Conservation (phyloP, 805 yeast species). For the Kazachstania kunashirensis region DNA sequence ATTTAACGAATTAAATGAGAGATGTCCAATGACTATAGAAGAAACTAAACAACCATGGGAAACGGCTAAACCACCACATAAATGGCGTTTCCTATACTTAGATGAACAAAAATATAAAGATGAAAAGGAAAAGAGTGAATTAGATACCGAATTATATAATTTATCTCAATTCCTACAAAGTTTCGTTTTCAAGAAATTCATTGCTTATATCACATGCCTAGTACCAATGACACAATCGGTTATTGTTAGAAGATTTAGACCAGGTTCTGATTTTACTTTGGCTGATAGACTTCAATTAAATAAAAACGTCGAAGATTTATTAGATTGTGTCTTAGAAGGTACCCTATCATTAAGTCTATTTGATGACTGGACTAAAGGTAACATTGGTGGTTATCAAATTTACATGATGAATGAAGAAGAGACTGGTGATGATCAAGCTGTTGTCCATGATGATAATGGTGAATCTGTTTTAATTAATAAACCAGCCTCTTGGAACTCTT, state of each 20-base stretch:
- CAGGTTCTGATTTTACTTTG: constrained; percentile 86
- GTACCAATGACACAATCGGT: constrained; percentile 56
- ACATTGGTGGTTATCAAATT: constrained; percentile 87
- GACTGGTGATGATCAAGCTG: constrained; percentile 70
- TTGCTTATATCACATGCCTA: constrained; percentile 51
- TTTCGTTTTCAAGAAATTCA: constrained; percentile 58
- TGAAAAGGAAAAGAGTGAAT: constrained; percentile 15
- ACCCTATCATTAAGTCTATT: constrained; percentile 77
- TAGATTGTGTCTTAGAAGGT: constrained; percentile 50
- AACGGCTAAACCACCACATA: constrained; percentile 87
- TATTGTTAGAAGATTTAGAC: constrained; percentile 79
- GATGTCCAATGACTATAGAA: constrained; percentile 45
- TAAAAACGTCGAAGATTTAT: constrained; percentile 29
- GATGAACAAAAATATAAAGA: constrained; percentile 18
- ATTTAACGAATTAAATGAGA: constrained; percentile 48
- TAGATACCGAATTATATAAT: constrained; percentile 35
- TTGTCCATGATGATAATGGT: constrained; percentile 55
- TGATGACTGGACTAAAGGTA: constrained; percentile 77
- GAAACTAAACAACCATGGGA: constrained; percentile 75
- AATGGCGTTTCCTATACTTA: constrained; percentile 58
- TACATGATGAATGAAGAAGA: constrained; percentile 59
- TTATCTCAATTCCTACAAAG: constrained; percentile 53
- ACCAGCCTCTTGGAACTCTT: constrained; percentile 76
- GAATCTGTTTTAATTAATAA: constrained; percentile 69
- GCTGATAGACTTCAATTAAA: constrained; percentile 53